Percentiles rank a stretch among this genome's conserved stretches.
Evolutionary conservation across 2,329 filamentous ascomycete species (phyloP).

Genomic region (Mollisia scopiformis): DNA sequence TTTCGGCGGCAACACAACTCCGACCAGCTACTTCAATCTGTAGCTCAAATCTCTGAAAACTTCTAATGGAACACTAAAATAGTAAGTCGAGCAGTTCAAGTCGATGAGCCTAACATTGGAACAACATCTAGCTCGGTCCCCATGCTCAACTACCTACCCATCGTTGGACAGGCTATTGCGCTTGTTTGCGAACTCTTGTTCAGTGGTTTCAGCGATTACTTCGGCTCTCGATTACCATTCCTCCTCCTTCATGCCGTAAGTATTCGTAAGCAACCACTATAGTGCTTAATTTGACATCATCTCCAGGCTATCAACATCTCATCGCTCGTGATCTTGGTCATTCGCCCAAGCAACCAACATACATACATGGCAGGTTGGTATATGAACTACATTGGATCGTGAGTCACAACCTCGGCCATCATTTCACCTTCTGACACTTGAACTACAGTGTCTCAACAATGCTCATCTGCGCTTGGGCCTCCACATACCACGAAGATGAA

Average conservation of each 20-base stretch:
- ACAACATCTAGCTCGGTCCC: neutral
- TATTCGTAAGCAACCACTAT: neutral
- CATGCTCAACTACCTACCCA: constrained; percentile 5
- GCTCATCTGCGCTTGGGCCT: constrained; percentile 8
- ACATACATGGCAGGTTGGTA: constrained; percentile 18
- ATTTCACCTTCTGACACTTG: too few species aligned
- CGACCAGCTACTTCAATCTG: constrained; percentile 1
- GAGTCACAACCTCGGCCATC: neutral
- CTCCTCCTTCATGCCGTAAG: constrained; percentile 7
- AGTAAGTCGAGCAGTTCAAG: neutral
- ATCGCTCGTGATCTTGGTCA: constrained; percentile 13
- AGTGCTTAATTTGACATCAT: neutral
- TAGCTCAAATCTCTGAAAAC: constrained; percentile 3
- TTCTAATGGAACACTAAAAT: neutral
- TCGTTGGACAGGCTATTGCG: constrained; percentile 10
- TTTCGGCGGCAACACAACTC: neutral
- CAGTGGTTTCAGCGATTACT: constrained; percentile 15
- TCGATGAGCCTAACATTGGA: neutral
- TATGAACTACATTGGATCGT: constrained; percentile 12
- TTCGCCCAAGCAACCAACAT: constrained; percentile 13
- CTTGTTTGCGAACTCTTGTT: constrained; percentile 15
- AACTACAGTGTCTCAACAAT: constrained; percentile 7
- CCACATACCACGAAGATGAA: constrained; percentile 8
- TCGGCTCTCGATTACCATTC: constrained; percentile 7
- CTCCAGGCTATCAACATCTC: constrained; percentile 9